Percentiles rank a stretch among this genome's conserved stretches.
Conservation (phyloP, 2,329 filamentous ascomycete genomes). For the Beauveria brongniartii region DNA sequence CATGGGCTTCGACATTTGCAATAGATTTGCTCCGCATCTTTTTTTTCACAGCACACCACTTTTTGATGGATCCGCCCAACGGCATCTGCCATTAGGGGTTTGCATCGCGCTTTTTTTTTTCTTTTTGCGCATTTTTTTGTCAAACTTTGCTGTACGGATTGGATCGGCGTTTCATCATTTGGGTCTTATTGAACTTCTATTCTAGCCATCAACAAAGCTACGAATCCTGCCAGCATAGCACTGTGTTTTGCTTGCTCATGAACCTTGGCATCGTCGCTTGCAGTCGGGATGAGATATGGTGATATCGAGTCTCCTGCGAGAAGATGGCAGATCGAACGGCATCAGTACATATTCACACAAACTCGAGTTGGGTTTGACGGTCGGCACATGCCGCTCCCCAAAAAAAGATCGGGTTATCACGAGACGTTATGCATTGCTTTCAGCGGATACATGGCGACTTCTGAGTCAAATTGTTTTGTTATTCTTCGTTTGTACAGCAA, state of each 20-base stretch:
- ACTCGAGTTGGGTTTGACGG: not conserved
- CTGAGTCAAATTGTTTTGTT: conserved; percentile 17
- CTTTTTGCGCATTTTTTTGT: not conserved
- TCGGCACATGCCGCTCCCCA: conserved; percentile 15
- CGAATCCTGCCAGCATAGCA: not conserved
- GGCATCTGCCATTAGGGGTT: not conserved
- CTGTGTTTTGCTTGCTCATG: not conserved
- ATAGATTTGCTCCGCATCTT: conserved; percentile 9
- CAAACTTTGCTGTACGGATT: not conserved
- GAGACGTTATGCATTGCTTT: conserved; percentile 31
- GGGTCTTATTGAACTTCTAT: not conserved
- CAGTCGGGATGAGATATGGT: not conserved
- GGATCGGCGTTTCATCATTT: conserved; percentile 1
- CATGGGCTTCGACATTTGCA: conserved; percentile 14
- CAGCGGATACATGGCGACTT: conserved; percentile 26
- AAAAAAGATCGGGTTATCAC: conserved; percentile 22
- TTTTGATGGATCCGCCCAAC: not conserved
- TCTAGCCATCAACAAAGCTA: not conserved
- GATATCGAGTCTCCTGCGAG: not conserved
- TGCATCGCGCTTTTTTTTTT: not conserved
- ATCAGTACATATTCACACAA: conserved; percentile 6
- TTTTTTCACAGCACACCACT: not conserved
- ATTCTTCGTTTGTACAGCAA: conserved; percentile 17
- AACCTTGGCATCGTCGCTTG: not conserved
- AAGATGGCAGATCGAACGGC: not conserved